These are phyloP conservation scores for Pharus latifolius DNA, from an alignment of 176 grass and related monocot genomes.

Conservation along the genomic window DNA sequence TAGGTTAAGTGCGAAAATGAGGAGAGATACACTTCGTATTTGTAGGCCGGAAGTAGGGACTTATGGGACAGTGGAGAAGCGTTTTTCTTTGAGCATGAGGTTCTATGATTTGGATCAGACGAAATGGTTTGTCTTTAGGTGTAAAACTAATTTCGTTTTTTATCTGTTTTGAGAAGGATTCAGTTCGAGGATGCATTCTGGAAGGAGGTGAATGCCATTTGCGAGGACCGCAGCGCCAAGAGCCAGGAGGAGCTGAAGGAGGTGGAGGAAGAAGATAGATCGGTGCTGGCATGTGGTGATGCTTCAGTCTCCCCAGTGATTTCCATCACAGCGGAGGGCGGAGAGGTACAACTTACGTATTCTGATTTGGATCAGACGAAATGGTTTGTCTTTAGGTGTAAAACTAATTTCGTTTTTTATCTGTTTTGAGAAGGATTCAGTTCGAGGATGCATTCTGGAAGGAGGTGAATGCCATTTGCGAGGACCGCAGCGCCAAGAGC, in stretches of 20 bases:
- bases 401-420: slow-evolving; percentile 10
- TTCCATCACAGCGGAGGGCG: neutral
- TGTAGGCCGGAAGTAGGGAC: too few species aligned
- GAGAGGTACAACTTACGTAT: slow-evolving; percentile 18
- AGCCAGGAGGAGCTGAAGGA: neutral
- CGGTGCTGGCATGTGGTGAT: slow-evolving; percentile 34
- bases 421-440: slow-evolving; percentile 20
- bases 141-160: neutral
- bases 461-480: slow-evolving; percentile 8
- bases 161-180: slow-evolving; percentile 14
- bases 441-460: slow-evolving; percentile 33
- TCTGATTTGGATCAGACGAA: neutral
- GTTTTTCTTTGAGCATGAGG: too few species aligned
- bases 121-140: too few species aligned
- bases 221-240: slow-evolving; percentile 10
- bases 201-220: slow-evolving; percentile 19
- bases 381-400: too few species aligned
- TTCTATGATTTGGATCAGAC: neutral
- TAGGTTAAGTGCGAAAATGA: too few species aligned
- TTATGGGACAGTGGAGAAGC: too few species aligned
- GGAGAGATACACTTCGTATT: too few species aligned
- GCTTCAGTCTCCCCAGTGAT: slow-evolving; percentile 46
- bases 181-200: slow-evolving; percentile 37
- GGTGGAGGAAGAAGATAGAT: slow-evolving; percentile 8
- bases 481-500: slow-evolving; percentile 13